phyloP scores from a whole-genome alignment of 2,329 filamentous ascomycete genomes.

The Thyridium curvatum region DNA sequence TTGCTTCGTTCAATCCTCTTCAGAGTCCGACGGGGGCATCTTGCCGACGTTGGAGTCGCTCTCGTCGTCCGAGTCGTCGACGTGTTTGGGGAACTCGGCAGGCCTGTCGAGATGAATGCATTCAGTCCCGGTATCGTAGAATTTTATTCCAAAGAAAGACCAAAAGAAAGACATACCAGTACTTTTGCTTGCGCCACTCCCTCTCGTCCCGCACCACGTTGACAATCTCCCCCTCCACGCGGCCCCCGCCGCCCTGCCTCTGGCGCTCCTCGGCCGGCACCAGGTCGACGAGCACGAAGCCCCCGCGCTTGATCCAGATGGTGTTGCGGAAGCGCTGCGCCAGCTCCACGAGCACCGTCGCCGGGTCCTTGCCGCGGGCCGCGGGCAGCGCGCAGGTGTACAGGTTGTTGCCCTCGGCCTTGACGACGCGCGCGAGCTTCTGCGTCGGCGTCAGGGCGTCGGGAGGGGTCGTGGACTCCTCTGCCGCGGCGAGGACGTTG shows the following conservation, averaged over 20 bases:
- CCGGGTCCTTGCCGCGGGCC: conserved; percentile 27
- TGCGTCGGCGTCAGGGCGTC: conserved; percentile 53
- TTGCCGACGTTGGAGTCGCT: conserved; percentile 76
- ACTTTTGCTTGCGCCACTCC: conserved; percentile 79
- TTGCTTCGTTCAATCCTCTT: conserved; percentile 49
- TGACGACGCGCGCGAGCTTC: conserved; percentile 69
- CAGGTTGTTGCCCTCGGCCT: conserved; percentile 82
- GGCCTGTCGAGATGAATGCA: conserved; percentile 48
- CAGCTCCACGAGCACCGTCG: conserved; percentile 68
- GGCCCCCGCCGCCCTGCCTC: conserved; percentile 56
- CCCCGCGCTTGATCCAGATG: conserved; percentile 87
- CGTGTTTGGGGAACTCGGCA: conserved; percentile 66
- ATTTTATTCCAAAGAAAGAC: background rate
- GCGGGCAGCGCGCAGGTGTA: conserved; percentile 70
- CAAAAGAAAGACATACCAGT: conserved; percentile 59
- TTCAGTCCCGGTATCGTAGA: background rate
- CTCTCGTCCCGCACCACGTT: conserved; percentile 92
- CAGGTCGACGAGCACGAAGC: conserved; percentile 75
- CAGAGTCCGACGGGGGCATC: conserved; percentile 77
- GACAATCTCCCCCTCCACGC: conserved; percentile 81
- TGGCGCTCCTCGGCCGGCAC: conserved; percentile 48
- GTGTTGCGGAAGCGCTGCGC: conserved; percentile 78
- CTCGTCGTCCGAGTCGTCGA: conserved; percentile 57
- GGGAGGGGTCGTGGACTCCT: conserved; percentile 59
- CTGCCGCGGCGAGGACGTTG: conserved; percentile 68